Percentiles rank a stretch among this genome's conserved stretches.
phyloP scores from a whole-genome alignment of 768 basidiomycete species.

The Mycena pura region DNA sequence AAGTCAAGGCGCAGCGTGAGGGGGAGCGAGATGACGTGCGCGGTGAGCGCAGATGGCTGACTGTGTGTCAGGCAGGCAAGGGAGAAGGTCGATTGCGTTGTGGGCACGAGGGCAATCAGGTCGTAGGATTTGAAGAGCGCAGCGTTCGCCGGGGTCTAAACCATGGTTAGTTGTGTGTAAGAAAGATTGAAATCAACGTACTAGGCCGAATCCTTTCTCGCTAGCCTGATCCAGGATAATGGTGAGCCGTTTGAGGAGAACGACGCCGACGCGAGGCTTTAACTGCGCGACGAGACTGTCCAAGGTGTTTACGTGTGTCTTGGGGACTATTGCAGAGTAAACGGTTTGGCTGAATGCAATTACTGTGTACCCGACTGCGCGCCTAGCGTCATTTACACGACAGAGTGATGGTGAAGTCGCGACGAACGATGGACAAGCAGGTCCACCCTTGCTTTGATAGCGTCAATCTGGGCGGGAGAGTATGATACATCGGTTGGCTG shows the following conservation, averaged over 20 bases:
- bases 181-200: constrained; percentile 45
- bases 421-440: constrained; percentile 74
- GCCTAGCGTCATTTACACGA: constrained; percentile 24
- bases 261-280: constrained; percentile 61
- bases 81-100: constrained; percentile 74
- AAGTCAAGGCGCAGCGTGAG: constrained; percentile 80
- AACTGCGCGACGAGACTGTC: constrained; percentile 65
- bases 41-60: constrained; percentile 74
- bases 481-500: constrained; percentile 43
- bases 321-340: constrained; percentile 73
- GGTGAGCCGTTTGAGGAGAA: constrained; percentile 79
- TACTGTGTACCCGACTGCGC: constrained; percentile 84
- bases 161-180: neutral
- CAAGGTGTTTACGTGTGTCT: constrained; percentile 70
- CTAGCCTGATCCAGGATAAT: constrained; percentile 83
- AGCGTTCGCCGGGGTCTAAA: constrained; percentile 74
- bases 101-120: constrained; percentile 77
- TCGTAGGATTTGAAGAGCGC: constrained; percentile 67
- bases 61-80: constrained; percentile 83
- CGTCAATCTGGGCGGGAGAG: constrained; percentile 60
- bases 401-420: constrained; percentile 15
- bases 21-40: constrained; percentile 83
- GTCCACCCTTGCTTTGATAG: constrained; percentile 70
- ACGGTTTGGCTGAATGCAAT: constrained; percentile 81
- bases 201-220: constrained; percentile 85